Evolutionary conservation across 2,329 filamentous ascomycete species (phyloP).

Genomic region (Ophiocordyceps sinensis): DNA sequence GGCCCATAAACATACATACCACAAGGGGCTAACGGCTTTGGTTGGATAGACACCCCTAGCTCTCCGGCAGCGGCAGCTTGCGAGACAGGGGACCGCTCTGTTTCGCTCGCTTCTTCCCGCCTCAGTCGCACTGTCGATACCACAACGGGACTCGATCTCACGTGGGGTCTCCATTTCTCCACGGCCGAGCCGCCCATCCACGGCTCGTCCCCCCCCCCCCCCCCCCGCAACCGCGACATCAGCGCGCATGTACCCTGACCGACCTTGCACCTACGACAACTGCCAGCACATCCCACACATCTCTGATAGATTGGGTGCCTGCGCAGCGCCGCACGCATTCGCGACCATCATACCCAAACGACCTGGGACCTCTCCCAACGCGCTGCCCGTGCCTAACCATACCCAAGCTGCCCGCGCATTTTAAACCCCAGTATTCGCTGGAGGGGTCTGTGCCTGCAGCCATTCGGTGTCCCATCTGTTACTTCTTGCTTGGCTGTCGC

Average conservation of each 20-base stretch:
- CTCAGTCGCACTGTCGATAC: constrained; percentile 3
- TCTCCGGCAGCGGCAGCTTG: constrained; percentile 11
- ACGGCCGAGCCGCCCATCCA: constrained; percentile 17
- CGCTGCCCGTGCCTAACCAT: constrained; percentile 28
- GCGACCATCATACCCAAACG: constrained; percentile 26
- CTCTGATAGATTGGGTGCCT: constrained; percentile 40
- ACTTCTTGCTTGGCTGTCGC: constrained; percentile 3
- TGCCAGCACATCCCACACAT: constrained; percentile 49
- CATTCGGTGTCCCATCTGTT: constrained; percentile 9
- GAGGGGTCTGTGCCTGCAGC: constrained; percentile 8
- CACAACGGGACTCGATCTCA: constrained; percentile 14
- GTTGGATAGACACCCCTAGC: constrained; percentile 18
- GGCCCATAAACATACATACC: not conserved
- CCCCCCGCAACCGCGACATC: constrained; percentile 24
- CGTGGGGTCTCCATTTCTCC: constrained; percentile 25
- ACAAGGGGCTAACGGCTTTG: constrained; percentile 16
- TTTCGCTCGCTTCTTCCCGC: constrained; percentile 8
- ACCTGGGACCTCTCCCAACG: constrained; percentile 15
- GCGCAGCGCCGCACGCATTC: constrained; percentile 26
- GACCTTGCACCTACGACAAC: constrained; percentile 31
- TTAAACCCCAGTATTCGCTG: constrained; percentile 16
- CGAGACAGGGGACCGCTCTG: constrained; percentile 8
- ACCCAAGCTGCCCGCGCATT: constrained; percentile 18
- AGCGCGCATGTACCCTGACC: constrained; percentile 46
- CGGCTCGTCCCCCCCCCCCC: constrained; percentile 16